These are phyloP conservation scores for Aspergillus campestris DNA, from an alignment of 495 filamentous ascomycete genomes.

Conservation along the genomic window DNA sequence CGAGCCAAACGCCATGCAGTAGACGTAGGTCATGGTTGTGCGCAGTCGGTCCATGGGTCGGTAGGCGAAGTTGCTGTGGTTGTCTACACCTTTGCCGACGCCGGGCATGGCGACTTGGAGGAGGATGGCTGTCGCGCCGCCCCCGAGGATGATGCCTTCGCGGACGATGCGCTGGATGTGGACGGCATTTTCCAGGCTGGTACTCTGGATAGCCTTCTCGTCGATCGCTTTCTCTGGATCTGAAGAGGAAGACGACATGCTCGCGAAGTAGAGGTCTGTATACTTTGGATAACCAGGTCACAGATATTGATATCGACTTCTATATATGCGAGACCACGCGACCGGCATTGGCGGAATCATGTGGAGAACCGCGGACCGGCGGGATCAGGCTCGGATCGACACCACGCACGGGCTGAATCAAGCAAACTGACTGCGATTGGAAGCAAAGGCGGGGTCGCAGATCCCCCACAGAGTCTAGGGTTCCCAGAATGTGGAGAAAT, in stretches of 20 bases:
- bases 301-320: too few relatives aligned
- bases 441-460: too few relatives aligned
- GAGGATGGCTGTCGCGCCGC: constrained; percentile 30
- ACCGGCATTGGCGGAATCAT: too few relatives aligned
- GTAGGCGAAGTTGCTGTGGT: constrained; percentile 34
- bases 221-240: background rate
- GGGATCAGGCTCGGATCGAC: too few relatives aligned
- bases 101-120: constrained; percentile 34
- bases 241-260: background rate
- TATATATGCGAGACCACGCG: too few relatives aligned
- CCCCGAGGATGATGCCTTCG: constrained; percentile 30
- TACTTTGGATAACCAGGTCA: too few relatives aligned
- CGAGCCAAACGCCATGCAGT: constrained; percentile 34
- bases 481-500: too few relatives aligned
- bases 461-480: too few relatives aligned
- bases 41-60: constrained; percentile 32
- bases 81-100: constrained; percentile 23
- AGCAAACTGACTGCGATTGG: too few relatives aligned
- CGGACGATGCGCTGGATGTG: constrained; percentile 26
- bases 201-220: too few relatives aligned
- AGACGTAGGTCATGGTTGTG: constrained; percentile 36
- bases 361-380: too few relatives aligned
- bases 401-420: too few relatives aligned
- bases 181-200: constrained; percentile 15
- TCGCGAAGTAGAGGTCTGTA: background rate